Evolutionary conservation across 2,329 filamentous ascomycete species (phyloP).

Genomic region (Aspergillus ochraceus): DNA sequence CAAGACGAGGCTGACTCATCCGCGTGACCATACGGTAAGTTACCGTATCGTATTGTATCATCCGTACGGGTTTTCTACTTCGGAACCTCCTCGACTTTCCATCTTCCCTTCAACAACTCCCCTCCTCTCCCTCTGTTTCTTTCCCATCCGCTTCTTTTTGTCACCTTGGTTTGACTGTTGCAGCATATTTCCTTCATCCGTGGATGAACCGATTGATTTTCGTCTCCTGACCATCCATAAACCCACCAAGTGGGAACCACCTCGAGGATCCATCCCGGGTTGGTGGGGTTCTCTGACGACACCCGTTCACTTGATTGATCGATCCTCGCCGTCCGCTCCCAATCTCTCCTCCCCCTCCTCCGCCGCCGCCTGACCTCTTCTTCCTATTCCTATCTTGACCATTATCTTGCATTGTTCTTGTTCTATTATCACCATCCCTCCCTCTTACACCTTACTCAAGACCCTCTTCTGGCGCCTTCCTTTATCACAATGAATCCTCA

Average conservation of each 20-base stretch:
- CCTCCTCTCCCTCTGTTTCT: not conserved
- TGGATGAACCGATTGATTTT: not conserved
- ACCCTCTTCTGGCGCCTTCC: not conserved
- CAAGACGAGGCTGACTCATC: too few species aligned
- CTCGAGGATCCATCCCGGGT: not conserved
- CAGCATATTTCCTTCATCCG: not conserved
- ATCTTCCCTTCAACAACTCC: not conserved
- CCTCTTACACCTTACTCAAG: conserved; percentile 1
- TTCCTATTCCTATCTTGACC: not conserved
- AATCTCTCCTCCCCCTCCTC: not conserved
- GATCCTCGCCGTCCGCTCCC: not conserved
- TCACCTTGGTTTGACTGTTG: not conserved
- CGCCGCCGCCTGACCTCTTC: not conserved
- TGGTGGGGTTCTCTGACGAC: conserved; percentile 11
- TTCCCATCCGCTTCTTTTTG: not conserved
- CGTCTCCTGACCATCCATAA: not conserved
- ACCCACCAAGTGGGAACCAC: not conserved
- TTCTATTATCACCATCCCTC: conserved; percentile 4
- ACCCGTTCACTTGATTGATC: not conserved
- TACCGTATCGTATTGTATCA: not conserved
- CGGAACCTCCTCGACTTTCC: not conserved
- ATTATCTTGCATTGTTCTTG: not conserved
- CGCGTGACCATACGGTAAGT: too few species aligned
- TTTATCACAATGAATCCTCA: conserved; percentile 80
- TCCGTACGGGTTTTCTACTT: not conserved